Percentiles rank a stretch among this genome's conserved stretches.
Conservation (phyloP, 768 basidiomycete species). For the Pholiota molesta region DNA sequence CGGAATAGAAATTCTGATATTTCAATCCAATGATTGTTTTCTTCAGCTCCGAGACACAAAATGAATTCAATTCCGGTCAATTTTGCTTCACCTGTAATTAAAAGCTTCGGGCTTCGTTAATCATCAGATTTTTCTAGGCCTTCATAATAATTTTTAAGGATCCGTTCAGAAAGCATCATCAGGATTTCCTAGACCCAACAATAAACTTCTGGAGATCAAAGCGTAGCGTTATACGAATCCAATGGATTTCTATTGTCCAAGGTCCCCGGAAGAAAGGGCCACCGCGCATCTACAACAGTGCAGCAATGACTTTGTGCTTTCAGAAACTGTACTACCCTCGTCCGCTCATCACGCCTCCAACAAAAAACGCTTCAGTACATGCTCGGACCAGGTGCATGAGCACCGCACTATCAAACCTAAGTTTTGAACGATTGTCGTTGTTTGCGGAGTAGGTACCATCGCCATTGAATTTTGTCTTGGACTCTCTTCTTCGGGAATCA, state of each 20-base stretch:
- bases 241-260: not conserved
- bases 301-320: not conserved
- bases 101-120: not conserved
- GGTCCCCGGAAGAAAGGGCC: not conserved
- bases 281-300: not conserved
- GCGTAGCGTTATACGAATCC: not conserved
- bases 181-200: not conserved
- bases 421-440: too few species aligned
- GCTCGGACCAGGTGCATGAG: not conserved
- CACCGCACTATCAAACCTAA: too few species aligned
- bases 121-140: not conserved
- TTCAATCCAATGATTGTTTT: too few species aligned
- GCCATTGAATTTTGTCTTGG: too few species aligned
- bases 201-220: not conserved
- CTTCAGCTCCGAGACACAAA: too few species aligned
- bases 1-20: too few species aligned
- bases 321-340: not conserved
- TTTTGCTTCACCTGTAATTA: too few species aligned
- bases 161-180: not conserved
- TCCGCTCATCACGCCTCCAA: not conserved
- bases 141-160: not conserved
- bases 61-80: too few species aligned
- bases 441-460: too few species aligned
- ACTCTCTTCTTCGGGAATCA: too few species aligned
- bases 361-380: not conserved